Percentiles rank a stretch among this genome's conserved stretches.
These are phyloP conservation scores for Termitomyces sp. DNA, from an alignment of 768 basidiomycete genomes.

Conservation along the genomic window DNA sequence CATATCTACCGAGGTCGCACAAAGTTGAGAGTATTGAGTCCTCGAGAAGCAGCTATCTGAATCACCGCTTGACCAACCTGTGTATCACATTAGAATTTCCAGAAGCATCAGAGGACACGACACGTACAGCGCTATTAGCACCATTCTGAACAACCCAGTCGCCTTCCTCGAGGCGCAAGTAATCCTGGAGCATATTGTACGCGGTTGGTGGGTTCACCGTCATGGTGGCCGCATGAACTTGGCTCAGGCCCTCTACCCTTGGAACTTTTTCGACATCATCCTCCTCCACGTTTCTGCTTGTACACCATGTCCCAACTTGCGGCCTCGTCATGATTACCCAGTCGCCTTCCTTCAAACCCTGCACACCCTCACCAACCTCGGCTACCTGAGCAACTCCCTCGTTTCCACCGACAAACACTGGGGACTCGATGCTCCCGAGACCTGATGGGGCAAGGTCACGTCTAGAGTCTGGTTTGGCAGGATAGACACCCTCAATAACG, in stretches of 20 bases:
- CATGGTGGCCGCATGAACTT: constrained; percentile 70
- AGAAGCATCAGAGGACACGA: background rate
- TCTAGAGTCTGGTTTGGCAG: constrained; percentile 45
- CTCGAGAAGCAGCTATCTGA: constrained; percentile 70
- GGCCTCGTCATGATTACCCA: constrained; percentile 69
- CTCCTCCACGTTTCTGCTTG: constrained; percentile 45
- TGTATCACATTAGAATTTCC: constrained; percentile 3
- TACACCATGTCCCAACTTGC: constrained; percentile 76
- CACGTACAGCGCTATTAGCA: constrained; percentile 72
- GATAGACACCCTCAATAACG: constrained; percentile 81
- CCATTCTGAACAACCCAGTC: constrained; percentile 88
- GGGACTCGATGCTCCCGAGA: constrained; percentile 23
- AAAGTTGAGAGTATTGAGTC: constrained; percentile 77
- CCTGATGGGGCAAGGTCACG: constrained; percentile 29
- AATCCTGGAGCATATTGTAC: constrained; percentile 75
- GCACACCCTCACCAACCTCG: constrained; percentile 52
- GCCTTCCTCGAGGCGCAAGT: constrained; percentile 54
- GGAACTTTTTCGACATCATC: constrained; percentile 61
- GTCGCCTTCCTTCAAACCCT: constrained; percentile 47
- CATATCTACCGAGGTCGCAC: constrained; percentile 57
- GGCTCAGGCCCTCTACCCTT: constrained; percentile 35
- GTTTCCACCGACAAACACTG: constrained; percentile 65
- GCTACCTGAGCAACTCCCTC: constrained; percentile 70
- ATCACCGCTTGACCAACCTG: constrained; percentile 84
- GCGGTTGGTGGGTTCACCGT: constrained; percentile 85